These are phyloP conservation scores for Sicyos edulis DNA, from an alignment of 306 rosid genomes.

Conservation along the genomic window DNA sequence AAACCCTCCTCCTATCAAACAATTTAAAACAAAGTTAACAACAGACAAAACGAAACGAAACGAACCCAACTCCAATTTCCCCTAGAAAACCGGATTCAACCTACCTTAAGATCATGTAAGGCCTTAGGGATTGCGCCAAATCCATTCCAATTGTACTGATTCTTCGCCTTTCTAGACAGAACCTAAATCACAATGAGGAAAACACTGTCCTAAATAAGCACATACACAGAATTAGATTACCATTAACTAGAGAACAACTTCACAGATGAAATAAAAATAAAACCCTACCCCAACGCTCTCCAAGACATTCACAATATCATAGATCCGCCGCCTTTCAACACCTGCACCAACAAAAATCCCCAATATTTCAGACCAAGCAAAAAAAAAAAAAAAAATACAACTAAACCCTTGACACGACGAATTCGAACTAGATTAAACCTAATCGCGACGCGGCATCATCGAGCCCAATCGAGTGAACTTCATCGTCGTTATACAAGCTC, in stretches of 20 bases:
- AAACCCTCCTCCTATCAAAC: constrained; percentile 37
- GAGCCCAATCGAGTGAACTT: constrained; percentile 56
- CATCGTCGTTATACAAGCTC: constrained; percentile 64
- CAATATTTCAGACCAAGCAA: background rate
- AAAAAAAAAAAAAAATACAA: too few species aligned
- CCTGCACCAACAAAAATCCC: constrained; percentile 32
- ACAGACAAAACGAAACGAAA: background rate
- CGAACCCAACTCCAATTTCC: background rate
- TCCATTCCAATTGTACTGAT: constrained; percentile 91
- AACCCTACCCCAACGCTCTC: constrained; percentile 76
- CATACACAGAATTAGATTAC: background rate
- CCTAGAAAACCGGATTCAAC: background rate
- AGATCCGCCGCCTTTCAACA: constrained; percentile 89
- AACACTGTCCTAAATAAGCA: background rate
- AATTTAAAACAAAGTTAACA: background rate
- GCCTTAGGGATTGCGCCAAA: constrained; percentile 70
- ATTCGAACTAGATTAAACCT: constrained; percentile 35
- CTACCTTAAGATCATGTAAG: constrained; percentile 64
- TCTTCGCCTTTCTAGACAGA: constrained; percentile 77
- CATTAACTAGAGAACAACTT: background rate
- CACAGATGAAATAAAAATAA: background rate
- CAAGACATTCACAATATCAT: constrained; percentile 80
- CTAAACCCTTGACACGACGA: too few species aligned
- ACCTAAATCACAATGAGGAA: constrained; percentile 34
- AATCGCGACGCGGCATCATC: constrained; percentile 80